Base-by-base conservation (phyloP, 2,329 filamentous ascomycete genomes). In the Cryphonectria naterciae region DNA sequence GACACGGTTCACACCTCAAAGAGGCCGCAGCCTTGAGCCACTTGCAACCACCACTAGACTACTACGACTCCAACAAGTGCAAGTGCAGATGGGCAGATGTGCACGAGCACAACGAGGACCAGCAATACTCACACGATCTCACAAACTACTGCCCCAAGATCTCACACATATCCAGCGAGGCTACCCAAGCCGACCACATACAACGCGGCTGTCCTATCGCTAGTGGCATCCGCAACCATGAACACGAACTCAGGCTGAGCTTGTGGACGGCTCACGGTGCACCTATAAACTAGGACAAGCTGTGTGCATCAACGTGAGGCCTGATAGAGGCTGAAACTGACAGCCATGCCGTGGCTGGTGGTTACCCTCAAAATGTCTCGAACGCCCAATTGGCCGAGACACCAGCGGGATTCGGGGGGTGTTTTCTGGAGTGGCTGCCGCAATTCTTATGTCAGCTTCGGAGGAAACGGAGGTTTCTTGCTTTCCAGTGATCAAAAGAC, bases 381-480 rank as follows among this genome's bases (percentile, higher is more conserved):
- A 25, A n/a, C 17, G 32, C 13, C 17, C 15, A 19, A 19, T n/a
- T n/a, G 60, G n/a, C 28, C 22, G 10, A 11, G 35, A 25, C 5
- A 32, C 60, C 4, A 17, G 7, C 17, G 5, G 17, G 35, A 39
- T n/a, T 22, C 7, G 43, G 37, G 39, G 39, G 25, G 0, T 28
- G 61, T 49, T 64, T 64, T 22, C 32, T 64, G 39, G 60, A 49
- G 17, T n/a, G 37, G n/a, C 13, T 64, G n/a, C 39, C 61, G 4
- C 13, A 46, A 25, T 28, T 64, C 32, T 17, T 46, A 8, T 32
- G 39, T 15, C 39, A 64, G 15, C 39, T 64, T 28, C 39, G 25
- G 10, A 2, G 32, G 15, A 60, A 60, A 13, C 10, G 28, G 13
- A 4, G 56, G 15, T 11, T 32, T 2, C 13, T 37, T 32, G 25